phyloP scores from a whole-genome alignment of 202 grass and related monocot species.

The Zizania palustris region DNA sequence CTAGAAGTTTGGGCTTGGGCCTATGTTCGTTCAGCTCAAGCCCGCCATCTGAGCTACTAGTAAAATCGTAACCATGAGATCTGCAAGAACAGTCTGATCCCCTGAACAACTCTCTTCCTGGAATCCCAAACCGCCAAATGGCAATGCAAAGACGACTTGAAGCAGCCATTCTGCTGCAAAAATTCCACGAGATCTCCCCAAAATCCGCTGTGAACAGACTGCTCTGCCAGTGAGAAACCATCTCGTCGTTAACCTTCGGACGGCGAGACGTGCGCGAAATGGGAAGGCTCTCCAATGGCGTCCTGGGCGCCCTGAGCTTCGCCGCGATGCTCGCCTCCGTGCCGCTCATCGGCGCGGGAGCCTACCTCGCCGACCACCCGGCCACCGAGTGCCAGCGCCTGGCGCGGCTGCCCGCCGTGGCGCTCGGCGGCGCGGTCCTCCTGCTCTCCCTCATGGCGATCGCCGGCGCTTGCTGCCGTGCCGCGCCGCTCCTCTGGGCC shows the following conservation, averaged over 20 bases:
- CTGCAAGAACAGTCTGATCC: not conserved
- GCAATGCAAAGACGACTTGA: not conserved
- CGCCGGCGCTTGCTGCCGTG: constrained; percentile 57
- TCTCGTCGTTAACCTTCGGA: not conserved
- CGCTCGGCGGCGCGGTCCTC: constrained; percentile 54
- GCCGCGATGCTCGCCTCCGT: constrained; percentile 55
- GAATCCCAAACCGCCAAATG: constrained; percentile 5
- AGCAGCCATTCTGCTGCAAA: constrained; percentile 6
- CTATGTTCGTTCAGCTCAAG: not conserved
- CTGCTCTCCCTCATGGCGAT: constrained; percentile 66
- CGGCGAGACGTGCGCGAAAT: constrained; percentile 26
- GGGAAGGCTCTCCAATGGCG: constrained; percentile 61
- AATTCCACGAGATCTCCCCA: constrained; percentile 1
- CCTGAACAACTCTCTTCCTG: not conserved
- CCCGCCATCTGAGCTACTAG: not conserved
- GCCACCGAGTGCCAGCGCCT: constrained; percentile 64
- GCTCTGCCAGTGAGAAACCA: not conserved
- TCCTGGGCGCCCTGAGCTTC: constrained; percentile 59
- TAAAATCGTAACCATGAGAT: not conserved
- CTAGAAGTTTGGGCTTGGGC: not conserved
- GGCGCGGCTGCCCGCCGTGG: constrained; percentile 47
- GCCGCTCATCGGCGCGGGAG: constrained; percentile 53
- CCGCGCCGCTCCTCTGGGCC: constrained; percentile 62
- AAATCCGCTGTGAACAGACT: not conserved
- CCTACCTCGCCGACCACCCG: constrained; percentile 46